These are phyloP conservation scores for Senna tora DNA, from an alignment of 306 rosid genomes.

Conservation along the genomic window DNA sequence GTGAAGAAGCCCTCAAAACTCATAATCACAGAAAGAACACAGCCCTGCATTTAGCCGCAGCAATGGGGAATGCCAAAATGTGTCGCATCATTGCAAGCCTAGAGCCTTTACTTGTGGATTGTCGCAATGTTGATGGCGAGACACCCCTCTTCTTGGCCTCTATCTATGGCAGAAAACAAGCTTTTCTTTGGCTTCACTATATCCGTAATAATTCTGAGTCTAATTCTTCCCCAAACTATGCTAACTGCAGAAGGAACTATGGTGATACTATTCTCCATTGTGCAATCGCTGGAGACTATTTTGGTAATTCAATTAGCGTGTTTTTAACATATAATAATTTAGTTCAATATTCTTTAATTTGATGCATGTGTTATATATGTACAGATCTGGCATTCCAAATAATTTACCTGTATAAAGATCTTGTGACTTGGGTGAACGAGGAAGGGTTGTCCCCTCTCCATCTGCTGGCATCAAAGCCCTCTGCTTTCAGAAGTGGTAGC, in stretches of 20 bases:
- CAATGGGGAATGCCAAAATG: conserved; percentile 42
- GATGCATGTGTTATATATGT: too few relatives aligned
- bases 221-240: not conserved
- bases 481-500: conserved; percentile 60
- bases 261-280: conserved; percentile 64
- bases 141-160: conserved; percentile 64
- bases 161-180: conserved; percentile 45
- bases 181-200: conserved; percentile 48
- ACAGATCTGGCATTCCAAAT: conserved; percentile 71
- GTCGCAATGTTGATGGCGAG: conserved; percentile 46
- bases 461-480: conserved; percentile 57
- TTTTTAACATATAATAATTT: too few relatives aligned
- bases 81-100: conserved; percentile 29
- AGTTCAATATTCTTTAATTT: too few relatives aligned
- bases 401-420: conserved; percentile 37
- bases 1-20: not conserved
- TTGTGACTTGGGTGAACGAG: conserved; percentile 34
- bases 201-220: not conserved
- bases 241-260: conserved; percentile 37
- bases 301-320: conserved; percentile 39
- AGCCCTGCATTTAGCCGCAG: conserved; percentile 52
- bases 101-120: not conserved
- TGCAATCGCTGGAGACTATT: conserved; percentile 45
- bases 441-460: conserved; percentile 63
- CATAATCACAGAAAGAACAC: conserved; percentile 40